Conservation (phyloP, 805 yeast genomes). For the Lipomyces spencermartinsiae region DNA sequence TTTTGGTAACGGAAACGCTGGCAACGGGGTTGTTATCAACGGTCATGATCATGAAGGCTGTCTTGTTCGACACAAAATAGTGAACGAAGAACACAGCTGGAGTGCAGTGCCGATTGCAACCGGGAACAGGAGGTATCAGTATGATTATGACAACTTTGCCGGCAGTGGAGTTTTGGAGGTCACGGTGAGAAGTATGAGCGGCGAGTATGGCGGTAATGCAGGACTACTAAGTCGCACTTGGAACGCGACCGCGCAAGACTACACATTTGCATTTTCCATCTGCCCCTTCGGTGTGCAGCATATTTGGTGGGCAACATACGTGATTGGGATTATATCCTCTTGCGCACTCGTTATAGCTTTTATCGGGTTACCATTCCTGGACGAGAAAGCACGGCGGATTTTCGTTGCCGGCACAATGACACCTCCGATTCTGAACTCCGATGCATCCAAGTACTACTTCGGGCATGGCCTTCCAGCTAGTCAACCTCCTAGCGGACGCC, state of each 20-base stretch:
- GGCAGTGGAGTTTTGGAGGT: constrained; percentile 44
- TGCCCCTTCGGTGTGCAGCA: constrained; percentile 90
- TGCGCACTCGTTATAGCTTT: neutral
- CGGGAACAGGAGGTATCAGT: constrained; percentile 14
- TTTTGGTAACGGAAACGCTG: constrained; percentile 59
- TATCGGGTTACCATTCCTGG: neutral
- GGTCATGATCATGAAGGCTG: constrained; percentile 99
- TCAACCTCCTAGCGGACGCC: neutral
- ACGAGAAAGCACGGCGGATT: neutral
- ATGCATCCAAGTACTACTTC: neutral
- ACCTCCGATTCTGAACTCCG: neutral
- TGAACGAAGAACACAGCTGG: constrained; percentile 15
- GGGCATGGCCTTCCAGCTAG: neutral
- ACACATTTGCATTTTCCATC: constrained; percentile 63
- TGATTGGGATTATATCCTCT: neutral
- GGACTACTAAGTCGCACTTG: constrained; percentile 83
- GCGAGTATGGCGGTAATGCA: constrained; percentile 88
- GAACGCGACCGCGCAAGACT: constrained; percentile 46
- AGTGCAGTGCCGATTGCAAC: constrained; percentile 8
- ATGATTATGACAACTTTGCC: constrained; percentile 11
- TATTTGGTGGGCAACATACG: constrained; percentile 79
- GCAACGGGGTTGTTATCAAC: constrained; percentile 79
- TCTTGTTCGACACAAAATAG: constrained; percentile 48
- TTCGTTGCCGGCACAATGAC: neutral
- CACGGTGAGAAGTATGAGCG: constrained; percentile 95